phyloP scores from a whole-genome alignment of 116 monocot genomes.

The Papilionanthe hybrid region DNA sequence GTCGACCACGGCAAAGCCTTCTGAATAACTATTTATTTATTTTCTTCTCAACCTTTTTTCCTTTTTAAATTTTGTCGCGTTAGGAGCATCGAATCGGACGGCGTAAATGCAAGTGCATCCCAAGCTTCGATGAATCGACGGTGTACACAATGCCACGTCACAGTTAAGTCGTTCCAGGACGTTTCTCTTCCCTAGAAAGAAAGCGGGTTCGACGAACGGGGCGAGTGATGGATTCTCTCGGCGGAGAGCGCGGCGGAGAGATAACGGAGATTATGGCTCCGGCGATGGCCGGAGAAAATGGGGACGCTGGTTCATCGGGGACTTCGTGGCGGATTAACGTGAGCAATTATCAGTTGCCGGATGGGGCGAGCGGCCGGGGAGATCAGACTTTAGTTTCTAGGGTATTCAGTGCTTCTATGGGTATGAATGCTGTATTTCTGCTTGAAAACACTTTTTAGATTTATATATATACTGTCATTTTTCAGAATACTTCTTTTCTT shows the following conservation, averaged over 20 bases:
- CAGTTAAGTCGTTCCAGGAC: too few species aligned
- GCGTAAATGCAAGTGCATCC: too few species aligned
- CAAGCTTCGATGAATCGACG: too few species aligned
- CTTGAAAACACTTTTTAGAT: not conserved
- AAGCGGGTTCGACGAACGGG: too few species aligned
- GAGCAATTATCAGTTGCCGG: slow-evolving; percentile 41
- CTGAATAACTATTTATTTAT: too few species aligned
- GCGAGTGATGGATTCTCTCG: not conserved
- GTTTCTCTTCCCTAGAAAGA: too few species aligned
- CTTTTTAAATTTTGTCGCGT: too few species aligned
- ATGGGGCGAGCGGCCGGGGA: slow-evolving; percentile 15
- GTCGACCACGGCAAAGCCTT: too few species aligned
- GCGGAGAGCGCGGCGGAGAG: too few species aligned
- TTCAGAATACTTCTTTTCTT: not conserved
- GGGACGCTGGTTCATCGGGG: slow-evolving; percentile 1
- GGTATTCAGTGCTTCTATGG: slow-evolving; percentile 31
- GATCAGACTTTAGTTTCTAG: slow-evolving; percentile 30
- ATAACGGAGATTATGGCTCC: not conserved
- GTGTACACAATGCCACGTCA: too few species aligned
- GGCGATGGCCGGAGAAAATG: slow-evolving; percentile 11
- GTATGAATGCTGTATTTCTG: not conserved
- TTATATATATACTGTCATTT: not conserved
- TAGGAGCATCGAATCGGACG: too few species aligned
- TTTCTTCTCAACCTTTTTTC: too few species aligned
- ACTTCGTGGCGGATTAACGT: slow-evolving; percentile 45